Percentiles rank a stretch among this genome's conserved stretches.
Evolutionary conservation across 2,329 filamentous ascomycete genomes (phyloP).

Genomic region (Pseudogymnoascus sp.): DNA sequence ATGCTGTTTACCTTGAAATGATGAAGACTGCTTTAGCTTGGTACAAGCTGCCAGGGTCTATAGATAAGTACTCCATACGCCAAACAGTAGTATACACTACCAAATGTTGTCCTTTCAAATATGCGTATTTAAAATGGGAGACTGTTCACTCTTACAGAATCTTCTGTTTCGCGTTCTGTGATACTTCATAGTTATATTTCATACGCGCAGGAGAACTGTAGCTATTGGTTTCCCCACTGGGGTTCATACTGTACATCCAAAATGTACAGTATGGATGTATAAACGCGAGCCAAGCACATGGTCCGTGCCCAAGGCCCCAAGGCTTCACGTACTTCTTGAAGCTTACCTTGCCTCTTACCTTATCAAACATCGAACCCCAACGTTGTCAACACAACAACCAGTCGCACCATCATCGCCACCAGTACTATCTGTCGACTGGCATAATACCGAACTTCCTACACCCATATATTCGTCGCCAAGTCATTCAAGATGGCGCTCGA

Average conservation of each 20-base stretch:
- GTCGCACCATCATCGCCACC: conserved; percentile 1
- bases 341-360: conserved; percentile 5
- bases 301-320: conserved; percentile 7
- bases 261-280: background rate
- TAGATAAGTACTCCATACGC: background rate
- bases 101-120: background rate
- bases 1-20: conserved; percentile 7
- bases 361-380: conserved; percentile 3
- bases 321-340: conserved; percentile 7
- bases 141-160: background rate
- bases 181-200: background rate
- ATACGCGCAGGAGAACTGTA: background rate
- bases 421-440: background rate
- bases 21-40: conserved; percentile 1
- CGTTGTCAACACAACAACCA: background rate
- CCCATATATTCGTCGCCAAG: background rate
- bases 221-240: background rate
- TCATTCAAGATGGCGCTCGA: conserved; percentile 82
- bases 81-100: background rate
- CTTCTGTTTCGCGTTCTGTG: background rate
- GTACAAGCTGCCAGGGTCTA: background rate
- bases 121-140: background rate
- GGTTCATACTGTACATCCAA: background rate
- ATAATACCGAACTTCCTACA: background rate
- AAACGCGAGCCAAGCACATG: conserved; percentile 1